Evolutionary conservation across 371 early-diverging fungal genomes (phyloP).

Genomic region (Mucor saturninus): DNA sequence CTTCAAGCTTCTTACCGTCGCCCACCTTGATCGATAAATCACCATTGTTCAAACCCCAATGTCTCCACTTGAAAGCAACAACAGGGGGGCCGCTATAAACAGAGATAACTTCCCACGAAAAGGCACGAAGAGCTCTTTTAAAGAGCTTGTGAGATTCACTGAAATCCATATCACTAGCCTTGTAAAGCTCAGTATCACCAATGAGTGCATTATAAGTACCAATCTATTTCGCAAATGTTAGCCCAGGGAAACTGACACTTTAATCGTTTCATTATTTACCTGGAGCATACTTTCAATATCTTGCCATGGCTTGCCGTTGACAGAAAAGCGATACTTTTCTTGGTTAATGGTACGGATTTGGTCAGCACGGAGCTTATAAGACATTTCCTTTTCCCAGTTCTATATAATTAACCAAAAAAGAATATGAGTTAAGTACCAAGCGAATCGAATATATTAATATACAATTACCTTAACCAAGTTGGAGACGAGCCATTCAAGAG

Average conservation of each 20-base stretch:
- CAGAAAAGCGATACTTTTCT: slow-evolving; percentile 49
- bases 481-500: slow-evolving; percentile 49
- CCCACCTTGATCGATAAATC: slow-evolving; percentile 43
- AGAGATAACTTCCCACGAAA: slow-evolving; percentile 55
- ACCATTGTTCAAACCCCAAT: slow-evolving; percentile 54
- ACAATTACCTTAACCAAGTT: slow-evolving; percentile 52
- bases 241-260: background rate
- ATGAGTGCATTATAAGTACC: slow-evolving; percentile 60
- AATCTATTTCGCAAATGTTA: slow-evolving; percentile 22
- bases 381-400: slow-evolving; percentile 64
- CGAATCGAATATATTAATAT: background rate
- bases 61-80: slow-evolving; percentile 59
- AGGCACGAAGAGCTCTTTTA: slow-evolving; percentile 51
- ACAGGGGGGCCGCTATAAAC: slow-evolving; percentile 55
- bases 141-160: slow-evolving; percentile 55
- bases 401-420: slow-evolving; percentile 7
- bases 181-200: slow-evolving; percentile 57
- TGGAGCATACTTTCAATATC: slow-evolving; percentile 52
- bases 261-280: slow-evolving; percentile 10
- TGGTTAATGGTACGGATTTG: slow-evolving; percentile 54
- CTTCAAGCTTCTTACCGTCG: slow-evolving; percentile 44
- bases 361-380: slow-evolving; percentile 52
- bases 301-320: slow-evolving; percentile 46
- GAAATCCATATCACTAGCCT: slow-evolving; percentile 55
- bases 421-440: background rate